A percentile compares a stretch with the other conserved stretches of the same genome.
These are phyloP conservation scores for Poronia punctata DNA, from an alignment of 495 filamentous ascomycete genomes.

Conservation along the genomic window DNA sequence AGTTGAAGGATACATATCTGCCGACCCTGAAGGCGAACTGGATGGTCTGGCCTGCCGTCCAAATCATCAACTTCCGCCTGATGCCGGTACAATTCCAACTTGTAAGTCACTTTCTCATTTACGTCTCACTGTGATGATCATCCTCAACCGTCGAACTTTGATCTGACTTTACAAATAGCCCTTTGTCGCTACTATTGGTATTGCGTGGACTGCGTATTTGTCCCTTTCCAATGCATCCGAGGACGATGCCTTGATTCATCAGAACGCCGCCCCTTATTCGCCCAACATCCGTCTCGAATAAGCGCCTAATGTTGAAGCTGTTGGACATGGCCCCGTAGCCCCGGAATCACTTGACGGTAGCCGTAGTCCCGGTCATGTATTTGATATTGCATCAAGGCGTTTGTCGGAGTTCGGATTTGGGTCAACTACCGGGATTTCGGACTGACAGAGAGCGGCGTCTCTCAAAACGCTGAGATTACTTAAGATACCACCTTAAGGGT, in stretches of 20 bases:
- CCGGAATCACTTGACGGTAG: no score
- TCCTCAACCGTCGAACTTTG: conserved; percentile 4
- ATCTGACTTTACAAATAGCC: conserved; percentile 50
- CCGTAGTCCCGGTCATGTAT: no score
- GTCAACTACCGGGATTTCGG: neutral
- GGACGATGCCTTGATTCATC: conserved; percentile 34
- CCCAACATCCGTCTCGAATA: conserved; percentile 26
- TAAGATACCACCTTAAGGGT: no score
- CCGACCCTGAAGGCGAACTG: conserved; percentile 95
- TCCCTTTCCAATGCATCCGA: conserved; percentile 89
- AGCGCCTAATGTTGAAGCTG: neutral
- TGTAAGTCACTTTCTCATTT: conserved; percentile 50
- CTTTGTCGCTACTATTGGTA: conserved; percentile 93
- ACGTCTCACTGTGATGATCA: neutral
- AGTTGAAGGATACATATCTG: conserved; percentile 88
- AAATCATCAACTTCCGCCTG: conserved; percentile 93
- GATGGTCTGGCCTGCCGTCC: conserved; percentile 91
- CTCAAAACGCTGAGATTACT: neutral
- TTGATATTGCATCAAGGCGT: conserved; percentile 4
- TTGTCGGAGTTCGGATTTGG: neutral
- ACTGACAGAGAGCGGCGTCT: conserved; percentile 1
- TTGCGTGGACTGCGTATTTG: conserved; percentile 98
- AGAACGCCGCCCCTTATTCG: conserved; percentile 22
- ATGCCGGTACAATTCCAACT: conserved; percentile 96
- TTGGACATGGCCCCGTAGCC: no score